Conservation (phyloP, 352 stramenopile genomes). For the Globisporangium nagaii region DNA sequence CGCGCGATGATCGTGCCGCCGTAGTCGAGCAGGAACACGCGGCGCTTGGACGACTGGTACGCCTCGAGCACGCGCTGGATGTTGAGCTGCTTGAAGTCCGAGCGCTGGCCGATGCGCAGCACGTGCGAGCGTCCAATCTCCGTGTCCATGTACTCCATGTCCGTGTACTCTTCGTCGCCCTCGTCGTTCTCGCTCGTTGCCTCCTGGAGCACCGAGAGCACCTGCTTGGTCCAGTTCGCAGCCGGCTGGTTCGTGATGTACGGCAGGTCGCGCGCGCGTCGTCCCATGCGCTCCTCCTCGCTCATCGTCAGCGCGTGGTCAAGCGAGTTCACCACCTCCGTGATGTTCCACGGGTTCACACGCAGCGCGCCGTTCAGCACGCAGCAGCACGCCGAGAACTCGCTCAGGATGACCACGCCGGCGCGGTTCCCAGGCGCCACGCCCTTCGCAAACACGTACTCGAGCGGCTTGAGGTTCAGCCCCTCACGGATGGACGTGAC, state of each 20-base stretch:
- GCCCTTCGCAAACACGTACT: slow-evolving; percentile 91
- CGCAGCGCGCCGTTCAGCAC: slow-evolving; percentile 95
- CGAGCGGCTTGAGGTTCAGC: slow-evolving; percentile 96
- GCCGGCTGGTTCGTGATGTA: slow-evolving; percentile 94
- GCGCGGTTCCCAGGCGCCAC: slow-evolving; percentile 48
- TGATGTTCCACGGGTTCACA: slow-evolving; percentile 97
- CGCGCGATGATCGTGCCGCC: slow-evolving; percentile 94
- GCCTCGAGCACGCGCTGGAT: slow-evolving; percentile 76
- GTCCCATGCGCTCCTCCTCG: slow-evolving; percentile 82
- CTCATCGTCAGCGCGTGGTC: slow-evolving; percentile 94
- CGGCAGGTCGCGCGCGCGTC: slow-evolving; percentile 92
- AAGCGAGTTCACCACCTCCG: slow-evolving; percentile 86
- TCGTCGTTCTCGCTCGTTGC: slow-evolving; percentile 55
- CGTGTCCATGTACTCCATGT: slow-evolving; percentile 87
- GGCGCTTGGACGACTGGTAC: slow-evolving; percentile 77
- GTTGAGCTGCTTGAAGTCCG: slow-evolving; percentile 85
- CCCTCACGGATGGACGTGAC: slow-evolving; percentile 95
- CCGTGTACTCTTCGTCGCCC: slow-evolving; percentile 73
- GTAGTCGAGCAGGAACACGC: slow-evolving; percentile 97
- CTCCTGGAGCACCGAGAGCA: slow-evolving; percentile 87
- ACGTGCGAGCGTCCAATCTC: slow-evolving; percentile 75
- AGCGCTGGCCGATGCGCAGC: slow-evolving; percentile 51
- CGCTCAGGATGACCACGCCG: slow-evolving; percentile 95
- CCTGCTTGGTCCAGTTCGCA: slow-evolving; percentile 95
- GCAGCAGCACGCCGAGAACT: slow-evolving; percentile 95